Conservation (phyloP, 257 asterid genomes). For the Petunia axillaris region DNA sequence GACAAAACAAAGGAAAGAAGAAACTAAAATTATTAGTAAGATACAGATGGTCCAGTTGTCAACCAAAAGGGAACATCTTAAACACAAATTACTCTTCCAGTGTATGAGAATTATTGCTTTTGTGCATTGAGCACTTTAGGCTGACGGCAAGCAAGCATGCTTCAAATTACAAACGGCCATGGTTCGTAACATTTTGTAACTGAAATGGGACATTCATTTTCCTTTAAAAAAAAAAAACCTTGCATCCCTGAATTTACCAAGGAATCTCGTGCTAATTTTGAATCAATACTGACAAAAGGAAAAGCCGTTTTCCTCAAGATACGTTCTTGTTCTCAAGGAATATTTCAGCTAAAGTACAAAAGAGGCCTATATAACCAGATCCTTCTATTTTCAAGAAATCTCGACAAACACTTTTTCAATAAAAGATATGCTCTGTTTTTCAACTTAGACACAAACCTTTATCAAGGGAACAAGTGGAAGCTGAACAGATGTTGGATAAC, state of each 20-base stretch:
- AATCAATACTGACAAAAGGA: background rate
- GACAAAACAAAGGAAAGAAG: conserved; percentile 15
- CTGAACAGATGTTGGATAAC: conserved; percentile 93
- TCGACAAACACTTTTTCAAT: conserved; percentile 3
- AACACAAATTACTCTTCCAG: background rate
- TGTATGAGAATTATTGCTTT: background rate
- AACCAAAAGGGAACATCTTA: background rate
- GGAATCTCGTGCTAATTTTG: background rate
- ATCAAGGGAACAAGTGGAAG: conserved; percentile 89
- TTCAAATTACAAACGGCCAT: background rate
- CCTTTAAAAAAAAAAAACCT: background rate
- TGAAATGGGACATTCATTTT: background rate
- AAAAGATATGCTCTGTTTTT: background rate
- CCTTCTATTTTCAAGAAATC: conserved; percentile 7
- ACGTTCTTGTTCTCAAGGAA: background rate
- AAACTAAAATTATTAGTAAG: background rate
- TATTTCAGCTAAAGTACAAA: background rate
- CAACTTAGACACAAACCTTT: conserved; percentile 51
- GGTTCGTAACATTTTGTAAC: background rate
- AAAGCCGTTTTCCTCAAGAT: background rate
- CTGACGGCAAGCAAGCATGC: background rate
- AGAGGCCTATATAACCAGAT: background rate
- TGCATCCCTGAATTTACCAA: background rate
- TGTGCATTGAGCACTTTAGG: background rate
- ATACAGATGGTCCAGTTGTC: background rate